These are phyloP conservation scores for Phytophthora lateralis DNA, from an alignment of 352 stramenopile genomes.

Conservation along the genomic window DNA sequence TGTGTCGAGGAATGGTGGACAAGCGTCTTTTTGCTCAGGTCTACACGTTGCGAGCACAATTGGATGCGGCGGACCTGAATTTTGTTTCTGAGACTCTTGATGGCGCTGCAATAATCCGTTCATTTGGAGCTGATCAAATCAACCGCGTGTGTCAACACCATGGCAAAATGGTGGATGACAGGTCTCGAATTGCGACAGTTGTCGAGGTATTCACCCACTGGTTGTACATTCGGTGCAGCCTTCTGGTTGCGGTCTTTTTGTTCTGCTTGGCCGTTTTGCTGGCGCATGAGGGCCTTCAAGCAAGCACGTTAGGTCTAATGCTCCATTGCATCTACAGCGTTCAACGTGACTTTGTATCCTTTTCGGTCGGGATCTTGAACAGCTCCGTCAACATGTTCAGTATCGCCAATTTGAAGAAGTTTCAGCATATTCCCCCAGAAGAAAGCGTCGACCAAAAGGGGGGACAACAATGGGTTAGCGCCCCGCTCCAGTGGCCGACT, in stretches of 20 bases:
- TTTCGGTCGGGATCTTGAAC: slow-evolving; percentile 41
- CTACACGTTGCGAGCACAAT: slow-evolving; percentile 31
- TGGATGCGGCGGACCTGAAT: slow-evolving; percentile 38
- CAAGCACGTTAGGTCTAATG: slow-evolving; percentile 38
- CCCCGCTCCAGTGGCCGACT: slow-evolving; percentile 59
- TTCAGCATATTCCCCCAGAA: slow-evolving; percentile 67
- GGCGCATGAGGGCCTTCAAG: slow-evolving; percentile 25
- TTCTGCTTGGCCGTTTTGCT: slow-evolving; percentile 41
- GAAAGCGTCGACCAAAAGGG: slow-evolving; percentile 18
- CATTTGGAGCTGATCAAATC: slow-evolving; percentile 38
- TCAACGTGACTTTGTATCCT: slow-evolving; percentile 41
- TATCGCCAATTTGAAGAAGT: slow-evolving; percentile 43
- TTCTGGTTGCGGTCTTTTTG: slow-evolving; percentile 39
- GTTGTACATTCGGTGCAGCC: slow-evolving; percentile 41
- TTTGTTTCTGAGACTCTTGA: slow-evolving; percentile 51
- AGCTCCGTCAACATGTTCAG: slow-evolving; percentile 44
- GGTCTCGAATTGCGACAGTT: slow-evolving; percentile 35
- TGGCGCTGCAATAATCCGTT: slow-evolving; percentile 44
- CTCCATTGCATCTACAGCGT: slow-evolving; percentile 43
- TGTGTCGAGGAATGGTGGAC: slow-evolving; percentile 38
- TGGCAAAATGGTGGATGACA: slow-evolving; percentile 39
- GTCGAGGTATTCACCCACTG: slow-evolving; percentile 40
- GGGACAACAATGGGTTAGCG: slow-evolving; percentile 6
- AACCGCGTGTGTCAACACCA: slow-evolving; percentile 36
- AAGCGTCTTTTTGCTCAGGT: slow-evolving; percentile 45